Evolutionary conservation across 345 rosid species (phyloP).

Genomic region (Eucalyptus fibrosa): DNA sequence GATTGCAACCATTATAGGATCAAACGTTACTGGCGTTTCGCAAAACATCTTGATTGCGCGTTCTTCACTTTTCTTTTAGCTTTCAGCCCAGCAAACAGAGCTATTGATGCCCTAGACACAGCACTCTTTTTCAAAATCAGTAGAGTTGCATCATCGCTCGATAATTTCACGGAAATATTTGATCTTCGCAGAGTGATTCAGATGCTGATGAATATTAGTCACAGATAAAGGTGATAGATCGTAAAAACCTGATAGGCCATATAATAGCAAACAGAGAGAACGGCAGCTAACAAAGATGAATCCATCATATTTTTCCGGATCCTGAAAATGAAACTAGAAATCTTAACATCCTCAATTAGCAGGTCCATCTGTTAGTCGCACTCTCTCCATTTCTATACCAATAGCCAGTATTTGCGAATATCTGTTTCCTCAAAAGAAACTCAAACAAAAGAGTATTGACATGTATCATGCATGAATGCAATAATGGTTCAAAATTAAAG

Average conservation of each 20-base stretch:
- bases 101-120: background rate
- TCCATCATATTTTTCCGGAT: background rate
- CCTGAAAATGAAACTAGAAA: background rate
- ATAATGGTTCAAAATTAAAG: background rate
- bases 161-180: background rate
- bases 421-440: background rate
- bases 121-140: background rate
- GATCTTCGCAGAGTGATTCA: background rate
- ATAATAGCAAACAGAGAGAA: background rate
- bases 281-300: background rate
- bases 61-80: background rate
- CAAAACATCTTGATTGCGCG: background rate
- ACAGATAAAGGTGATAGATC: background rate
- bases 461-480: background rate
- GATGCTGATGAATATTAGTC: background rate
- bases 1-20: background rate
- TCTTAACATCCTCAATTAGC: background rate
- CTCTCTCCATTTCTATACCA: background rate
- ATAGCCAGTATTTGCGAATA: background rate
- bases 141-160: rapidly evolving
- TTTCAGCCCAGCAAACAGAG: background rate
- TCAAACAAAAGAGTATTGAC: background rate
- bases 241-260: background rate
- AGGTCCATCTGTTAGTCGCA: background rate
- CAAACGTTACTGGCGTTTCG: background rate